phyloP scores from a whole-genome alignment of 495 filamentous ascomycete genomes.

The Staphylotrichum longicolle region DNA sequence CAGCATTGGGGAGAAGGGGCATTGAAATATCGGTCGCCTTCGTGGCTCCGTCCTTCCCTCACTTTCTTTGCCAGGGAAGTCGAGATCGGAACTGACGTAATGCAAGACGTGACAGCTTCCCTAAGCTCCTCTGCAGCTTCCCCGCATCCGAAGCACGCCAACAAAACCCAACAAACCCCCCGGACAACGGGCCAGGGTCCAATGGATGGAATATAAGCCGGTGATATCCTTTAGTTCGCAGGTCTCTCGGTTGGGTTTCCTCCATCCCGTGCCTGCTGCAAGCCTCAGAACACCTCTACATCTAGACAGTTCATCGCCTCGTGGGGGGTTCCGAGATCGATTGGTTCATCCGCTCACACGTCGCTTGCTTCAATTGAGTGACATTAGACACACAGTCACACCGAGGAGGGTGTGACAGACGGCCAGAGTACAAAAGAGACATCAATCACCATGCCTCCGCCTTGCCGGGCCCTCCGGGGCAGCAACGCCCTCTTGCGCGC shows the following conservation, averaged over 20 bases:
- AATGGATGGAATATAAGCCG: slow-evolving; percentile 23
- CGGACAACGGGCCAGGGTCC: background rate
- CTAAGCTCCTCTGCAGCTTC: slow-evolving; percentile 5
- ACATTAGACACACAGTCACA: background rate
- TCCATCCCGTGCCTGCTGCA: slow-evolving; percentile 2
- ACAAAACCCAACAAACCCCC: background rate
- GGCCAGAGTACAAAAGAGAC: slow-evolving; percentile 3
- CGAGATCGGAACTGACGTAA: slow-evolving; percentile 7
- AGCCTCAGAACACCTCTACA: background rate
- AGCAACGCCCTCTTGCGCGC: slow-evolving; percentile 19
- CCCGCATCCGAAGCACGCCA: slow-evolving; percentile 17
- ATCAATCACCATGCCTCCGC: slow-evolving; percentile 14
- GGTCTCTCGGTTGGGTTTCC: background rate
- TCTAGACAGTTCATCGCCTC: background rate
- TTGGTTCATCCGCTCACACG: slow-evolving; percentile 1
- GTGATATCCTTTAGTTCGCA: slow-evolving; percentile 18
- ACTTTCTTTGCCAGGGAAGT: background rate
- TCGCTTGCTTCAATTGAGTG: slow-evolving; percentile 1
- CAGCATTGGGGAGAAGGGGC: no score
- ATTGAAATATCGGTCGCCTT: no score
- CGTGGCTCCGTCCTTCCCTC: no score
- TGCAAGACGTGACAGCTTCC: background rate
- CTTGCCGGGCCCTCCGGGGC: slow-evolving; percentile 12
- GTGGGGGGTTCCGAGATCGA: background rate
- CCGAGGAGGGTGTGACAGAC: background rate